Base-by-base conservation (phyloP, 2,329 filamentous ascomycete species). In the Ceratocystis cacaofunesta region DNA sequence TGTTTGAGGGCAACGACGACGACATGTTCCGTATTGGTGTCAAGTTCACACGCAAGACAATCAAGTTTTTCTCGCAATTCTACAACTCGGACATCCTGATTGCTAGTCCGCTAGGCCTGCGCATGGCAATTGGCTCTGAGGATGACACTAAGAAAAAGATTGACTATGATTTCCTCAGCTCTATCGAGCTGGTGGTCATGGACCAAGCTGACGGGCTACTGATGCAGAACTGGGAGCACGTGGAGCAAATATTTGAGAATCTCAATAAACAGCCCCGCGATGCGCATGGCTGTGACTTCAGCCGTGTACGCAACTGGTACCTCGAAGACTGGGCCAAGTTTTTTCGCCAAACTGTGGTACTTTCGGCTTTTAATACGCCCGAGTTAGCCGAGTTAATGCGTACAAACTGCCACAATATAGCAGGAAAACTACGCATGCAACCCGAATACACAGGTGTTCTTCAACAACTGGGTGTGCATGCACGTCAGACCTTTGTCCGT, bases 141-240 rank as follows among this genome's bases (percentile, higher is more conserved):
- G 84, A 82, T 69, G 80, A 78, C 17, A 78, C 79, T 70, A 78
- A 80, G 70, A 79, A 79, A 71, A 78, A 79, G 72, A 81, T 82
- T 44, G 92, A 97, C 73, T 86, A 84, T 70, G 94, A 99, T 75
- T 99, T 96, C 73, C 80, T 99, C 15, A 92, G 89, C 66, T 97
- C 92, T 1, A 89, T 99, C 71, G 94, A 99, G 75, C 76, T 99
- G 63, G 85, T 94, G 41, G 80, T 97, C 60, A 81, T 96, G 68
- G 94, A 99, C 74, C 92, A 97, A 75, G 88, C 90, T 12, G 92
- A 97, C 74, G 91, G 91, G 0, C 82, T 96, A 52, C 83, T 95
- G 7, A 96, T 96, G 91, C 94, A 99, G 74, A 97, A 96, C 74
- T 97, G 92, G 92, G 91, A 96, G 72, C 92, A 99, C 73, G 84